Conservation (phyloP, 192 early-diverging fungal species). For the Coemansia sp. region DNA sequence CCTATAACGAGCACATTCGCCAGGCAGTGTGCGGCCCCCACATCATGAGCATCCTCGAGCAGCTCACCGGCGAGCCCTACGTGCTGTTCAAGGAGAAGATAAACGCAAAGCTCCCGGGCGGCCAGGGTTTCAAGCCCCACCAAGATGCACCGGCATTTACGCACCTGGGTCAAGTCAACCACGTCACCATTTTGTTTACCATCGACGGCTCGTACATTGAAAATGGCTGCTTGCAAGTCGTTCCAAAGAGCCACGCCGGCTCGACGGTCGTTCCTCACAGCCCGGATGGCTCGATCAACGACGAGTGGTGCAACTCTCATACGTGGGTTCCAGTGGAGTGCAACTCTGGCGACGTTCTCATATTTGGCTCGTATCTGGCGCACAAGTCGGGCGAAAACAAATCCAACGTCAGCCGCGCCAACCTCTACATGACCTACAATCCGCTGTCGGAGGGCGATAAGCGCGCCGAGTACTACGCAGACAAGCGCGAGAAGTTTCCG, state of each 20-base stretch:
- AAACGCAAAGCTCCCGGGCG: constrained; percentile 64
- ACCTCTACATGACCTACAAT: constrained; percentile 67
- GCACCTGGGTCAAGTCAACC: constrained; percentile 59
- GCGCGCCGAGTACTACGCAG: constrained; percentile 62
- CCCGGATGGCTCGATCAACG: constrained; percentile 48
- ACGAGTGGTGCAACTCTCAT: constrained; percentile 56
- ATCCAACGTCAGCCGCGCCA: constrained; percentile 56
- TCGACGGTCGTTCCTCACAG: constrained; percentile 50
- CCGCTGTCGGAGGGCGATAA: constrained; percentile 60
- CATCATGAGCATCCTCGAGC: constrained; percentile 53
- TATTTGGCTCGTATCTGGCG: constrained; percentile 69
- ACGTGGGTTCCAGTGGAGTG: constrained; percentile 63
- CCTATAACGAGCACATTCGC: constrained; percentile 55
- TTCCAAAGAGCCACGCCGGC: constrained; percentile 57
- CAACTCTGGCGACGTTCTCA: constrained; percentile 60
- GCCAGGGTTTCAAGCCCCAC: constrained; percentile 64
- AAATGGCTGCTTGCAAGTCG: constrained; percentile 64
- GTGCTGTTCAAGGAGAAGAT: constrained; percentile 69
- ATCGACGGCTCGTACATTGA: constrained; percentile 59
- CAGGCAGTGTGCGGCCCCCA: constrained; percentile 54
- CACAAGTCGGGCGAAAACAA: constrained; percentile 60
- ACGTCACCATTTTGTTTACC: constrained; percentile 63
- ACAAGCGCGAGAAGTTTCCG: constrained; percentile 62
- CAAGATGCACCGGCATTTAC: constrained; percentile 67
- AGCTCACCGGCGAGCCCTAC: constrained; percentile 59